Conservation (phyloP, 768 basidiomycete genomes). For the Psilocybe tampanensis region DNA sequence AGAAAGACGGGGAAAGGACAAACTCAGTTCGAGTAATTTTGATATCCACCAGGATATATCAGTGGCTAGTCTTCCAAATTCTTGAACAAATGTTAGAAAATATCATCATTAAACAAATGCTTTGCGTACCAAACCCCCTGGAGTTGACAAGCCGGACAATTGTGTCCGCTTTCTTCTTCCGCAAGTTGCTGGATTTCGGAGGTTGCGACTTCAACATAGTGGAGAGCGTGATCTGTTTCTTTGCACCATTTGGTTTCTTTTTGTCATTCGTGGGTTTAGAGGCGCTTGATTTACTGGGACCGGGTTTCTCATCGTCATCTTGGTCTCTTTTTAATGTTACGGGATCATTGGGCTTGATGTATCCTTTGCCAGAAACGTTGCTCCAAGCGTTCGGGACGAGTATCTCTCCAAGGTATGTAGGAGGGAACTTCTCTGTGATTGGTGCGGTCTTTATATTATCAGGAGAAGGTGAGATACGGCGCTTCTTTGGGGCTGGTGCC, state of each 20-base stretch:
- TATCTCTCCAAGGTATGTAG: slow-evolving; percentile 67
- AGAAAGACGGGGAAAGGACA: background rate
- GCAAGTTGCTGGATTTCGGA: slow-evolving; percentile 37
- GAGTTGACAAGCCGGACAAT: slow-evolving; percentile 69
- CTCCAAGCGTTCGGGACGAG: slow-evolving; percentile 79
- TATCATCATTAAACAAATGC: background rate
- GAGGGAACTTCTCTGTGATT: slow-evolving; percentile 16
- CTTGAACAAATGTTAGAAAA: slow-evolving; percentile 34
- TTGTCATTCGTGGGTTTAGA: slow-evolving; percentile 31
- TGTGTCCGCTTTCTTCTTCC: slow-evolving; percentile 58
- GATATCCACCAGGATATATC: slow-evolving; percentile 75
- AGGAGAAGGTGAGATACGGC: slow-evolving; percentile 42
- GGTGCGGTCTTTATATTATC: background rate
- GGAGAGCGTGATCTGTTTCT: slow-evolving; percentile 68
- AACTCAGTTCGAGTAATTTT: slow-evolving; percentile 72
- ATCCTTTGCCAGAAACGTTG: slow-evolving; percentile 72
- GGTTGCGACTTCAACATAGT: slow-evolving; percentile 67
- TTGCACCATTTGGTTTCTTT: slow-evolving; percentile 43
- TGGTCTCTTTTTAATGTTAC: slow-evolving; percentile 60
- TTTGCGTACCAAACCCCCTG: slow-evolving; percentile 60
- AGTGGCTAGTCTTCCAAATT: slow-evolving; percentile 77
- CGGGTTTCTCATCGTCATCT: slow-evolving; percentile 33
- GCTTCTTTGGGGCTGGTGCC: slow-evolving; percentile 45
- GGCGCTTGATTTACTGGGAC: slow-evolving; percentile 25
- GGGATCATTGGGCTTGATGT: slow-evolving; percentile 65